phyloP scores from a whole-genome alignment of 2,329 filamentous ascomycete species.

The Aurifilum marmelostoma region DNA sequence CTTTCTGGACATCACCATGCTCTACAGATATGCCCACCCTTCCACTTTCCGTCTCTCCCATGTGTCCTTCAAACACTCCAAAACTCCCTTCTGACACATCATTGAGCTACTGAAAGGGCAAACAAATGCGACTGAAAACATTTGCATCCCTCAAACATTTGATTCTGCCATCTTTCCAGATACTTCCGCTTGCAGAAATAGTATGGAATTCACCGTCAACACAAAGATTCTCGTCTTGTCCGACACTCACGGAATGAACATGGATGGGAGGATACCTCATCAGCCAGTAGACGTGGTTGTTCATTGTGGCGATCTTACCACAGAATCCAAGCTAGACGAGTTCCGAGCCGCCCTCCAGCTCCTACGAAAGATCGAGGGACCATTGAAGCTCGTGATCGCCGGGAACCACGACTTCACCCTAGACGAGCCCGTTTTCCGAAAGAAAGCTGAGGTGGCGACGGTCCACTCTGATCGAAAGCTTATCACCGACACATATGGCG shows the following conservation, averaged over 20 bases:
- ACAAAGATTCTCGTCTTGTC: slow-evolving; percentile 43
- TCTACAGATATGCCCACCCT: too few relatives aligned
- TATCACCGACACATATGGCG: slow-evolving; percentile 42
- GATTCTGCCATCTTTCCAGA: too few relatives aligned
- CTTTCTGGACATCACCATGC: too few relatives aligned
- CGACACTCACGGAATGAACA: slow-evolving; percentile 46
- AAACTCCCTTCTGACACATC: too few relatives aligned
- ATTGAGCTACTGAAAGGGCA: too few relatives aligned
- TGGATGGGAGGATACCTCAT: slow-evolving; percentile 24
- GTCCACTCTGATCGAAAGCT: slow-evolving; percentile 30
- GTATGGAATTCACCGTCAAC: neutral
- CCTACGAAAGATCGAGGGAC: slow-evolving; percentile 47
- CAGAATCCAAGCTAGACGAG: slow-evolving; percentile 45
- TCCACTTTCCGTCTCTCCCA: too few relatives aligned
- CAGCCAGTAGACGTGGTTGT: slow-evolving; percentile 49
- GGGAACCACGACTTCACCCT: slow-evolving; percentile 58
- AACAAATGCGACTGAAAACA: neutral
- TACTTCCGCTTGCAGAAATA: too few relatives aligned
- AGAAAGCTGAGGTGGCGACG: slow-evolving; percentile 28
- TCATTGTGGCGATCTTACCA: slow-evolving; percentile 58
- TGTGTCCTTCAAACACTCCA: too few relatives aligned
- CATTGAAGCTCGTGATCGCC: slow-evolving; percentile 57
- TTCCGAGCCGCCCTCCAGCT: slow-evolving; percentile 46
- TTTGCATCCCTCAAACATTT: too few relatives aligned
- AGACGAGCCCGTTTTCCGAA: slow-evolving; percentile 38